Percentiles rank a stretch among this genome's conserved stretches.
Evolutionary conservation across 140 eudicot genomes (phyloP).

Genomic region (Cichorium intybus): DNA sequence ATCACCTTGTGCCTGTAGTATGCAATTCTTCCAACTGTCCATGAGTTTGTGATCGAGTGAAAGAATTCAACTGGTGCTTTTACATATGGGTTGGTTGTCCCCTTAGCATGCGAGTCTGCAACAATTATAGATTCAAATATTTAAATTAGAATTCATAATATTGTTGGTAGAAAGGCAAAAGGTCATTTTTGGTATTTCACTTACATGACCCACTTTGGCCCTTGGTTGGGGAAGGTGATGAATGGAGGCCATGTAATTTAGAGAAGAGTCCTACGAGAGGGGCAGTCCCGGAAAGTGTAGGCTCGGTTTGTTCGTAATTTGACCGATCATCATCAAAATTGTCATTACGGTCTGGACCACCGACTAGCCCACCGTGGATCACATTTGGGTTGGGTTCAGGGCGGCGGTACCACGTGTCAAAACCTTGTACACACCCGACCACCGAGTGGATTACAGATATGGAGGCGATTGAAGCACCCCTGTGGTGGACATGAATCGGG

Average conservation of each 20-base stretch:
- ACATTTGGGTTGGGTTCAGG: constrained; percentile 65
- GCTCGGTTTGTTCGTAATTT: constrained; percentile 84
- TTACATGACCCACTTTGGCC: constrained; percentile 36
- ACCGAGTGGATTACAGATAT: constrained; percentile 30
- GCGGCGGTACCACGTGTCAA: constrained; percentile 74
- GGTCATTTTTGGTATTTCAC: constrained; percentile 14
- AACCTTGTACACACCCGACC: constrained; percentile 84
- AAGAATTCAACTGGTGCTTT: constrained; percentile 56
- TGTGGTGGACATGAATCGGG: constrained; percentile 80
- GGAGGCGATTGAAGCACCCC: constrained; percentile 82
- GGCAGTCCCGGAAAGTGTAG: constrained; percentile 75
- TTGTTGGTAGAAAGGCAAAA: background rate
- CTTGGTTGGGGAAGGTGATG: constrained; percentile 30
- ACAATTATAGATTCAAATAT: constrained; percentile 7
- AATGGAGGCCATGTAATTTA: constrained; percentile 41
- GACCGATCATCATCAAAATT: constrained; percentile 64
- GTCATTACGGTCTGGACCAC: constrained; percentile 78
- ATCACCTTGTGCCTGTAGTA: constrained; percentile 77
- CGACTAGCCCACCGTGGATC: constrained; percentile 78
- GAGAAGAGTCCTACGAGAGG: constrained; percentile 87
- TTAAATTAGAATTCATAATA: constrained; percentile 5
- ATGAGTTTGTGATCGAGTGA: constrained; percentile 74
- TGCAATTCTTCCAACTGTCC: constrained; percentile 57
- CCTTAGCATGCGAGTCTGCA: constrained; percentile 37
- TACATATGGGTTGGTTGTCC: constrained; percentile 30